phyloP scores from a whole-genome alignment of 768 basidiomycete genomes.

The Chalciporus chontae region DNA sequence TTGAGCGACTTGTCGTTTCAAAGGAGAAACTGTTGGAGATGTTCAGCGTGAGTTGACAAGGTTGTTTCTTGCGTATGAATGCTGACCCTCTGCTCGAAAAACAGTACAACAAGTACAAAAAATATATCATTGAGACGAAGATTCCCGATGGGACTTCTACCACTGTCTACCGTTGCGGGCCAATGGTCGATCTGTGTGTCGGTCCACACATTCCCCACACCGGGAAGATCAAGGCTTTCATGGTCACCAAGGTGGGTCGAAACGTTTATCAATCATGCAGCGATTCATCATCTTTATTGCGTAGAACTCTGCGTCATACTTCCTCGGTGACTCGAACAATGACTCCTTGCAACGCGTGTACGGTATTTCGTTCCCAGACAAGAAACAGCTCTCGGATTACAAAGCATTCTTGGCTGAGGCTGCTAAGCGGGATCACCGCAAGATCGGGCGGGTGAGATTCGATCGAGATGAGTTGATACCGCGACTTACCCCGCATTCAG shows the following conservation, averaged over 20 bases:
- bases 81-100: slow-evolving; percentile 4
- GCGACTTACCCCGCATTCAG: slow-evolving; percentile 29
- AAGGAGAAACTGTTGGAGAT: slow-evolving; percentile 96
- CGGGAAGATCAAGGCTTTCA: slow-evolving; percentile 94
- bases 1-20: slow-evolving; percentile 88
- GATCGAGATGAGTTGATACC: background rate
- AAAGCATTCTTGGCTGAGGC: slow-evolving; percentile 95
- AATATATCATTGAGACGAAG: slow-evolving; percentile 91
- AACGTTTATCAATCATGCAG: background rate
- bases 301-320: slow-evolving; percentile 96
- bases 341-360: slow-evolving; percentile 96
- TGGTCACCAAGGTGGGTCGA: slow-evolving; percentile 80
- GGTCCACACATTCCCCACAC: slow-evolving; percentile 99
- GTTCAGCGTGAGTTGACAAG: slow-evolving; percentile 72
- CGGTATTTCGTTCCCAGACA: slow-evolving; percentile 98
- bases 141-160: slow-evolving; percentile 95
- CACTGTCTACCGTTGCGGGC: slow-evolving; percentile 97
- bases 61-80: background rate
- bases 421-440: slow-evolving; percentile 95
- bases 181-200: slow-evolving; percentile 95
- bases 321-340: slow-evolving; percentile 89
- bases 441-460: slow-evolving; percentile 75
- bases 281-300: slow-evolving; percentile 1
- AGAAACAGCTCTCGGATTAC: slow-evolving; percentile 91
- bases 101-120: slow-evolving; percentile 99